Evolutionary conservation across 2,329 filamentous ascomycete genomes (phyloP), one percentile per base, ranked within the genome.

Genomic region (Gliomastix tumulicola): DNA sequence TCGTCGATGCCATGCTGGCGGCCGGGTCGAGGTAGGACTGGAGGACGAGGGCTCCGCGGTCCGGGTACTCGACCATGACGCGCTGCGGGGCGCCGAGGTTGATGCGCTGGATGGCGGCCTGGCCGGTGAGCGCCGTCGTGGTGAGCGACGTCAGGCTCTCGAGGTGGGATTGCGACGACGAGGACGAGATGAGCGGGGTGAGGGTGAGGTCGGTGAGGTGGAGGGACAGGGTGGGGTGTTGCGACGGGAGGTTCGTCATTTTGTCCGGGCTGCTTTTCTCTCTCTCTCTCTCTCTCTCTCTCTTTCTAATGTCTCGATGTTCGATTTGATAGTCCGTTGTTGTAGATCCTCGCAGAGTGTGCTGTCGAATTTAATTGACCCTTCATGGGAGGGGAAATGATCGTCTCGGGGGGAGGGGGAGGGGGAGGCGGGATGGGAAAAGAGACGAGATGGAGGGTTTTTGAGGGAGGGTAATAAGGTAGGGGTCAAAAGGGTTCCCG

Each of bases 161-260:
- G 40, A 68, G 62, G 37, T 67, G 65, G 7, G 56, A 53, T 36
- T 56, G 55, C 17, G 62, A 61, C 36, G 57, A 59, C 39, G 70
- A 66, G 20, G 71, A 74, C 16, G 70, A 71, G 50, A 80, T 66
- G 44, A 81, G 66, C 21, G 76, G 73, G 5, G 71, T 74, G 44
- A 76, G 66, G 41, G 69, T 59, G 41, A 66, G 59, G 62, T 79
- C 76, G 45, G 71, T 66, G 41, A 80, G 68, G 62, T 77, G 71
- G 42, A 76, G 62, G 45, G 69, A 63, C 36, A 77, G 63, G 40
- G 60, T 54, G 23, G 71, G 71, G 54, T 72, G 64, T 46, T 73
- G 64, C 9, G 61, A 60, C 34, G 69, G 69, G 34, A 63, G 56
- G 43, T 48, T 52, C 30, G 57, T 48, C 59, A 63, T 63, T 47